Base-by-base conservation (phyloP, 129 eudicot genomes). In the Escallonia rubra region DNA sequence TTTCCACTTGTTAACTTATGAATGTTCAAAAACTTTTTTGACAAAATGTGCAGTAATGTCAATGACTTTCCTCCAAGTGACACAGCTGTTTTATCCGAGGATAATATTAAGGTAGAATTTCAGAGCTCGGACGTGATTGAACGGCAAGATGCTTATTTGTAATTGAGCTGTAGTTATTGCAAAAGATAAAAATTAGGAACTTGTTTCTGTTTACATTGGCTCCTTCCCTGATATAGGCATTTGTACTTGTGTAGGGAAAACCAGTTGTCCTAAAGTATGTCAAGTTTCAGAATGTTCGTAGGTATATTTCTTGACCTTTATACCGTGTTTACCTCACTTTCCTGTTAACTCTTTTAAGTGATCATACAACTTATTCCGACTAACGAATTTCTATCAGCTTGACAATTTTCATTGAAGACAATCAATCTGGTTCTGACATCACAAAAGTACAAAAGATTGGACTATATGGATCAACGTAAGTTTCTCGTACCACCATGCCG, bases 281-380 rank as follows among this genome's bases (percentile, higher is more conserved):
- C 57, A 93, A 93, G 82, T 93, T 92, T 75, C 98, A 92, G 69
- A 92, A 92, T 78, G 98, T 92, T 57, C 98, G 96, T 79, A 92
- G 95, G 98, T 92, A 72, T 39, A 47, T 48, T 50, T 13, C 34
- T 4, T 12, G 47, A 15, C 67, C 57, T 46, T 41, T 49, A 41
- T 57, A 12, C 15, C 55, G 16, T 58, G 14, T 47, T 56, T 44
- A 8, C 0, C 57, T 70, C 14, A 54, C 44, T 50, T 13, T 50
- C 0, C 34, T 70, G 23, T 41, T 65, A 67, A 41, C 6, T 64
- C 41, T 41, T 40, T 59, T 60, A 12, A 23, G 41, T 52, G n/a
- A 23, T 23, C 11, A 38, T 54, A 16, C 7, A 38, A 43, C 6
- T 60, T 57, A 67, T 55, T 54, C 69, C 76, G 49, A 69, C 44